These are phyloP conservation scores for Zygoascus ofunaensis DNA, from an alignment of 805 yeast genomes.

Conservation along the genomic window DNA sequence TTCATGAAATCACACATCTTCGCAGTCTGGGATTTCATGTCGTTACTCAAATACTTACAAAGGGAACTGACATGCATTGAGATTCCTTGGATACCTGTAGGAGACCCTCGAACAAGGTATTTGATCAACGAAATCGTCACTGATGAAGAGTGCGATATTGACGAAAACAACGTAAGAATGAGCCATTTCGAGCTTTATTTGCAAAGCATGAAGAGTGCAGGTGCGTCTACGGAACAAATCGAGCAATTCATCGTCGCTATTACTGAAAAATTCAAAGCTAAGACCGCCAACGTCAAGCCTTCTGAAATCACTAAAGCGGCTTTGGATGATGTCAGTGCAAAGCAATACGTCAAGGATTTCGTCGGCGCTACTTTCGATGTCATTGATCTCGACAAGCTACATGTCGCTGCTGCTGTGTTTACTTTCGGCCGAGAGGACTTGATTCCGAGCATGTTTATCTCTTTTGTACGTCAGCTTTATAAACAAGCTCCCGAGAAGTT, in stretches of 20 bases:
- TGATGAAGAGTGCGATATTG: constrained; percentile 16
- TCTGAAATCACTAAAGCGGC: constrained; percentile 8
- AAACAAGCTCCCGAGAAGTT: constrained; percentile 16
- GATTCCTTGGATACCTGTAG: constrained; percentile 17
- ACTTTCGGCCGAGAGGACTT: constrained; percentile 18
- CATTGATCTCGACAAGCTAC: constrained; percentile 12
- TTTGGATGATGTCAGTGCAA: constrained; percentile 8
- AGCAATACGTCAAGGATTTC: constrained; percentile 11
- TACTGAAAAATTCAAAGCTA: background rate
- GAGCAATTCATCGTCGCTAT: constrained; percentile 10
- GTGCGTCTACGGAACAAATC: constrained; percentile 11
- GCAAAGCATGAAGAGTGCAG: constrained; percentile 14
- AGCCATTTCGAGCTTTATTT: constrained; percentile 17
- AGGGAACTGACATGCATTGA: constrained; percentile 13
- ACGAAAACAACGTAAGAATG: constrained; percentile 16
- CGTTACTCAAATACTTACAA: constrained; percentile 15
- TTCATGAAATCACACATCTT: constrained; percentile 16
- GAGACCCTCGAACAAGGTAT: constrained; percentile 16
- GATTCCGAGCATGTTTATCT: constrained; percentile 18
- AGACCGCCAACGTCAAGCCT: background rate
- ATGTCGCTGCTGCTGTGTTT: constrained; percentile 18
- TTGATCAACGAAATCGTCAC: constrained; percentile 18
- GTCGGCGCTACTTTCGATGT: constrained; percentile 14
- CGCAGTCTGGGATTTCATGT: constrained; percentile 20
- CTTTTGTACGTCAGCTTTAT: constrained; percentile 16